Evolutionary conservation across 371 early-diverging fungal species (phyloP), one percentile per base, ranked within the genome.

Genomic region (Parasitella parasitica): DNA sequence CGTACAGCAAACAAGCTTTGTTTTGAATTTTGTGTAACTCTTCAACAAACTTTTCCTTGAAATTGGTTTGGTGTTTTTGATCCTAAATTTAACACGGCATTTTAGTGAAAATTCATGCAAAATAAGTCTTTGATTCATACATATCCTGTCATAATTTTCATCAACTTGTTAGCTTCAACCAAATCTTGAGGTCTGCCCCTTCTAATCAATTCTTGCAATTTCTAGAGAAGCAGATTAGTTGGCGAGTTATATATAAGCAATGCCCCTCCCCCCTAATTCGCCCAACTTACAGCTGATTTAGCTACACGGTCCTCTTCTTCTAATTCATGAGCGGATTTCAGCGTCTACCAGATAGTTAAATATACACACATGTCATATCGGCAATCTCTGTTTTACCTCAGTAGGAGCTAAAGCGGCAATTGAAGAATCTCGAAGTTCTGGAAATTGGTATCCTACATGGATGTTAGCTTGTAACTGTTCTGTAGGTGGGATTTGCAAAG

Each of bases 121-220:
- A n/a, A n/a, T n/a, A n/a, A 41, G 18, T 54, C 30, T 57, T 27
- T 50, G 6, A 46, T 55, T 22, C 81, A 64, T 85, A 93, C 94
- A 71, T 96, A 97, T 49, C 98, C 98, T 3, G 97, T 87, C 82
- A 99, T 91, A 43, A 94, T 80, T 72, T 99, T 97, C 91, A 99
- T 97, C 43, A 99, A 69, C 52, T 90, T 90, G 64, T 99, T 97
- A 0, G 99, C 99, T 63, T 95, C 94, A 27, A 85, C 88, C 43
- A 98, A 76, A 64, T 97, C 97, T 35, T 92, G 89, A 0, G 97
- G 96, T 36, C 91, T 90, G 2, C 96, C 98, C 28, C 94, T 78
- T 9, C 99, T 86, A 58, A 99, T 88, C 30, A 97, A 86, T 63
- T 97, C 99, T 80, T 99, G 97, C 58, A 99, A 70, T 90, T 97